These are phyloP conservation scores for Botryotinia narcissicola DNA, from an alignment of 2,329 filamentous ascomycete species.

Conservation along the genomic window DNA sequence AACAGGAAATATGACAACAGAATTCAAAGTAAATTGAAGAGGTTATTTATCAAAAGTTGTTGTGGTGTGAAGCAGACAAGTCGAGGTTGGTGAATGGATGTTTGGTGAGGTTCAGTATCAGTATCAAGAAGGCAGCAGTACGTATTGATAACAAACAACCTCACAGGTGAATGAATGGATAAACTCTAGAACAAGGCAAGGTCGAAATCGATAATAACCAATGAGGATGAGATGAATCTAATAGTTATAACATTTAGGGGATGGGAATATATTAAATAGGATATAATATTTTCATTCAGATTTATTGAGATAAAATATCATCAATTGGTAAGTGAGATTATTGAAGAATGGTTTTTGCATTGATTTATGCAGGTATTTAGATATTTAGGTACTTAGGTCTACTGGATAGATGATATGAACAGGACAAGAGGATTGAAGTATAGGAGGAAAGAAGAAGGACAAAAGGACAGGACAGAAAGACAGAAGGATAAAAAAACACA, in stretches of 20 bases:
- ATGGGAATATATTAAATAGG: neutral
- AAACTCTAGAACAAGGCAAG: too few relatives aligned
- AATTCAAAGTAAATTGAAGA: neutral
- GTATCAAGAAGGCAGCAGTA: neutral
- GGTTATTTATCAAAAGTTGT: neutral
- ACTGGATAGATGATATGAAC: neutral
- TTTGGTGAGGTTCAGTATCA: constrained; percentile 1
- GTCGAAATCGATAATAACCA: neutral
- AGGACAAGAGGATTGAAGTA: neutral
- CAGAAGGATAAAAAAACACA: too few relatives aligned
- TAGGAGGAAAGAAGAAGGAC: neutral
- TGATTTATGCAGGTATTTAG: too few relatives aligned
- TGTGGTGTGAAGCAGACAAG: neutral
- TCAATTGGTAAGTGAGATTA: neutral
- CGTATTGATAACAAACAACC: neutral
- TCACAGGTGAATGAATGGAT: neutral
- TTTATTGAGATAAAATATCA: neutral
- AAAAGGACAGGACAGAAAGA: neutral
- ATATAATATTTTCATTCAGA: neutral
- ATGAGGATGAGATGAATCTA: neutral
- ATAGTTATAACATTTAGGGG: neutral
- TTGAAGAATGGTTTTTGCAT: neutral
- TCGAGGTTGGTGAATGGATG: neutral
- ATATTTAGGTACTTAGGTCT: neutral
- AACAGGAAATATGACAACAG: neutral